Base-by-base conservation (phyloP, 805 yeast species). In the Starmera amethionina region DNA sequence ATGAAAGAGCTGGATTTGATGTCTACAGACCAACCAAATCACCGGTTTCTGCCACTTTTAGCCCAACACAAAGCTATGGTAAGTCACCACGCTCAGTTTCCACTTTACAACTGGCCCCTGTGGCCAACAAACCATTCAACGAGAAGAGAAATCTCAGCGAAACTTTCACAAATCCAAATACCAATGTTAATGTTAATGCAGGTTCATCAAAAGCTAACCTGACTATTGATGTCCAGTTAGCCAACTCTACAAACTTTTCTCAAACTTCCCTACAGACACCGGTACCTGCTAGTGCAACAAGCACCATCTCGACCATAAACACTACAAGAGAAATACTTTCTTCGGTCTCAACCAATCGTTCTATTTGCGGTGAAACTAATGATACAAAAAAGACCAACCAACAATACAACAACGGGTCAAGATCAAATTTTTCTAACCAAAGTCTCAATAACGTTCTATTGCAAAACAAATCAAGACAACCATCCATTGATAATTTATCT, bases 1-100 rank as follows among this genome's bases (percentile, higher is more conserved):
- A 82, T 58, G 93, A 84, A 55, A 62, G 93, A 48, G 93, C 93
- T 0, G 95, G 95, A 0, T 84, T 84, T 51, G 93, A 83, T 19
- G 74, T 73, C 10, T 66, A 65, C 43, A 67, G 55, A 35, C 59
- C 57, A 2, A 18, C 16, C 4, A 30, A 30, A 11, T 22, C 34
- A 14, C 22, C 30, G 14, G 25, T 16, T 16, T 13, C 19, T 16
- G 36, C 30, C 16, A 32, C 34, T 37, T 6, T 15, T 32, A 30
- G 9, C 8, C 2, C 34, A 16, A 5, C 32, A 31, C 46, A 22
- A 28, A 25, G 15, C 9, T 14, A 12, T 13, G 46, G 3, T 35
- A 41, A 29, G 16, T 32, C n/a, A 9, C 22, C n/a, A 11, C 31
- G 30, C 6, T 11, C 5, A 49, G 46, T 3, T 31, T 30, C 39